Percentiles rank a stretch among this genome's conserved stretches.
Evolutionary conservation across 2,329 filamentous ascomycete genomes (phyloP).

Genomic region (Diaporthe vexans): DNA sequence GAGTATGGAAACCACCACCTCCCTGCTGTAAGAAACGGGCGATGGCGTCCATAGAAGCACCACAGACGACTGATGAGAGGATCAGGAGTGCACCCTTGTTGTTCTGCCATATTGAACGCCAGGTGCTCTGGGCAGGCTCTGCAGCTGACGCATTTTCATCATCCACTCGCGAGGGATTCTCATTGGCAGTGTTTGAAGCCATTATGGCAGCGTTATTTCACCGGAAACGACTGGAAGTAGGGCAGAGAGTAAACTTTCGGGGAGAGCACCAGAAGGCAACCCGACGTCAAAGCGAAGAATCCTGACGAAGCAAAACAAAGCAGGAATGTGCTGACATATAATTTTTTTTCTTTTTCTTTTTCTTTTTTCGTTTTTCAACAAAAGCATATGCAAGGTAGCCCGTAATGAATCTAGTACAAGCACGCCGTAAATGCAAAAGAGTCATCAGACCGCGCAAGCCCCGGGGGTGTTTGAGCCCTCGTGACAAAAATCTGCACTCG

Average conservation of each 20-base stretch:
- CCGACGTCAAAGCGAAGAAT: background rate
- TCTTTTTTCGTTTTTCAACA: background rate
- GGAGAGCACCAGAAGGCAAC: background rate
- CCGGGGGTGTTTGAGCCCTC: background rate
- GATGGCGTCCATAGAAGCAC: slow-evolving; percentile 40
- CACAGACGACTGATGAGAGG: slow-evolving; percentile 37
- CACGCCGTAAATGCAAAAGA: slow-evolving; percentile 6
- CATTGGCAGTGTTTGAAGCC: slow-evolving; percentile 7
- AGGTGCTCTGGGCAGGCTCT: slow-evolving; percentile 12
- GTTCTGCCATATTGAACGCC: slow-evolving; percentile 38
- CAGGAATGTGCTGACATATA: background rate
- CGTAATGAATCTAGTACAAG: background rate
- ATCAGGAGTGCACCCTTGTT: slow-evolving; percentile 41
- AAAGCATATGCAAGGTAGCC: background rate
- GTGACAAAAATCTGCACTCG: slow-evolving; percentile 33
- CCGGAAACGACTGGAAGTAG: background rate
- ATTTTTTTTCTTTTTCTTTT: no score
- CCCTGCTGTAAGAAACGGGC: slow-evolving; percentile 40
- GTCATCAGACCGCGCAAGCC: slow-evolving; percentile 19
- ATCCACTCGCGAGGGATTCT: background rate
- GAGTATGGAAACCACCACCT: slow-evolving; percentile 34
- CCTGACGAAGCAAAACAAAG: background rate
- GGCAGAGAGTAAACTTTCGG: background rate
- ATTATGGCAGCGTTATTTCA: slow-evolving; percentile 10
- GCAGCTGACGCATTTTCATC: background rate